A percentile compares a stretch with the other conserved stretches of the same genome.
These are phyloP conservation scores for Trapa incisa DNA, from an alignment of 345 rosid species.

Conservation along the genomic window DNA sequence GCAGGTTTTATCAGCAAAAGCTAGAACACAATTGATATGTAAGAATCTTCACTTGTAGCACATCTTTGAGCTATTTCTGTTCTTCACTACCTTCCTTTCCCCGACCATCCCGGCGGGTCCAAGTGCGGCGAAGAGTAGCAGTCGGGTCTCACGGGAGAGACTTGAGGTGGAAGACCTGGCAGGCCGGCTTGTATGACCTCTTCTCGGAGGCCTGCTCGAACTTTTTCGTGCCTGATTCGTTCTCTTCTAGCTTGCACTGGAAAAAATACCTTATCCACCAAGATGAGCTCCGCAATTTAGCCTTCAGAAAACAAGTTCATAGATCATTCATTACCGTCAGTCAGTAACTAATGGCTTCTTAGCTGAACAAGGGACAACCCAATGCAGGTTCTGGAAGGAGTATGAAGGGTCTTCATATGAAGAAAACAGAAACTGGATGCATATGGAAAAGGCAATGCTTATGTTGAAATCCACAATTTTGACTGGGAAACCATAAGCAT, in stretches of 20 bases:
- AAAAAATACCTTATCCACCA: slow-evolving; percentile 81
- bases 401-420: neutral
- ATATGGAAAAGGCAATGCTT: neutral
- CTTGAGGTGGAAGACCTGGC: slow-evolving; percentile 83
- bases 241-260: slow-evolving; percentile 50
- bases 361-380: neutral
- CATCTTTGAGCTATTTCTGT: slow-evolving; percentile 3
- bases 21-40: neutral
- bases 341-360: neutral
- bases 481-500: too few relatives aligned
- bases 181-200: slow-evolving; percentile 50
- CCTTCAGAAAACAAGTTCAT: slow-evolving; percentile 24
- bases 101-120: neutral
- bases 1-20: neutral
- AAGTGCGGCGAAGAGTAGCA: neutral
- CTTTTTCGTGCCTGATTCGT: slow-evolving; percentile 58
- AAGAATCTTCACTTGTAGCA: neutral
- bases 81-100: neutral
- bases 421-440: neutral
- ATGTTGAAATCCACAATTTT: neutral
- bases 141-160: slow-evolving; percentile 23
- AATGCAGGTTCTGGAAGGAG: neutral
- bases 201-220: slow-evolving; percentile 57
- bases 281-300: slow-evolving; percentile 68
- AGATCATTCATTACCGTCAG: neutral